Conservation (phyloP, 257 asterid genomes). For the Eucommia ulmoides region DNA sequence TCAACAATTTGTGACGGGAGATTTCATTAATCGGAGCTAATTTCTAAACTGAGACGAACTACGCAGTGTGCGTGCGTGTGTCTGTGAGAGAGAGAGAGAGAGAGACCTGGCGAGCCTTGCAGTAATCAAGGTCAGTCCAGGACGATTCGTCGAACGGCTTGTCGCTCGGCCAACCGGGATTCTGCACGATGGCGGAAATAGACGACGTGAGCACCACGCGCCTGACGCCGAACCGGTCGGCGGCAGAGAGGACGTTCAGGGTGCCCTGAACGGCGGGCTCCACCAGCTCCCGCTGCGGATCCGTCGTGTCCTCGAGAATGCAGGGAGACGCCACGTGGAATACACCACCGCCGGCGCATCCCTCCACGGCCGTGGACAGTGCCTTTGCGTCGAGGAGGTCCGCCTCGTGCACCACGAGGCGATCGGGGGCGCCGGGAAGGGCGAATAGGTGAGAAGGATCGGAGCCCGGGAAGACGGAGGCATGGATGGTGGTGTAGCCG, state of each 20-base stretch:
- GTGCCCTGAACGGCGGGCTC: too few species aligned
- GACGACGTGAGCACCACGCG: conserved; percentile 28
- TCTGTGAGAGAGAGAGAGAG: too few species aligned
- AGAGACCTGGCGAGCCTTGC: too few species aligned
- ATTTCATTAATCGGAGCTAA: too few species aligned
- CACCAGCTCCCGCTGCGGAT: conserved; percentile 68
- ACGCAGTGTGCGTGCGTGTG: too few species aligned
- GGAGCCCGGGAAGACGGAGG: conserved; percentile 64
- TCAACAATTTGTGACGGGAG: too few species aligned
- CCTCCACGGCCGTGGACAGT: conserved; percentile 42
- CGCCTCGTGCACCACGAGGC: conserved; percentile 48
- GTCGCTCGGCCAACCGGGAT: neutral
- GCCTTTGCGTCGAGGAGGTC: conserved; percentile 50
- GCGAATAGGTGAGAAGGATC: conserved; percentile 61
- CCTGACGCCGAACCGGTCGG: conserved; percentile 47
- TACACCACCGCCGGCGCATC: conserved; percentile 64
- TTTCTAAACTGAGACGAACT: too few species aligned
- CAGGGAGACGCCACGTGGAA: conserved; percentile 98
- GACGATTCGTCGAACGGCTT: neutral
- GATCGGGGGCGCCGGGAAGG: conserved; percentile 39
- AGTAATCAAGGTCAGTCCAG: neutral
- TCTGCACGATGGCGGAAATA: neutral
- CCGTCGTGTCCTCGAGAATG: conserved; percentile 66
- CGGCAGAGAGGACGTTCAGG: conserved; percentile 63
- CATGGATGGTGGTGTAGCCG: conserved; percentile 81